Base-by-base conservation (phyloP, 2,329 filamentous ascomycete species). In the Botrytis pseudocinerea region DNA sequence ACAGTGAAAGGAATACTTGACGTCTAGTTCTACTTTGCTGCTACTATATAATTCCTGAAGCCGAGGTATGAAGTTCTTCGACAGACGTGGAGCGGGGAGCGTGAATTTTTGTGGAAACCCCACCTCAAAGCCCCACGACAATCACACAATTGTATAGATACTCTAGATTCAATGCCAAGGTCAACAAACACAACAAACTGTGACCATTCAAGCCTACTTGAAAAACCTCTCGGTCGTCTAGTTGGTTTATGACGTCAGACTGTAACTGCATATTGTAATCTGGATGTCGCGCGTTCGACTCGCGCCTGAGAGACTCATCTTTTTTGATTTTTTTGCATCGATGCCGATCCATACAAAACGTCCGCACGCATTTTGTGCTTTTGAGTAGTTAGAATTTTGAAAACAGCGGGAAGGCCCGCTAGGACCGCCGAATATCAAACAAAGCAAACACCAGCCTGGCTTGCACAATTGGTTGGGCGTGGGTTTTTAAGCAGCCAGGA, bases 111-210 rank as follows among this genome's bases (percentile, higher is more conserved):
- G n/a, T 51, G 32, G 18, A 54, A n/a, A 10, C 60, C 4, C 20
- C 35, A 9, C 25, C 32, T 35, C 64, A 40, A 46, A 20, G 46
- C 64, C 64, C 64, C 46, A 66, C 64, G 25, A 14, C 8, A 7
- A 40, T 10, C 8, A 28, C 4, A 4, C 2, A 28, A 2, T 2
- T 7, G 51, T 18, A 40, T 2, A 54, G 28, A 54, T n/a, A 12
- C 22, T 28, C 1, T 4, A 40, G 28, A 12, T 1, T 6, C 1
- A 0, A 0, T 1, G 0, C 3, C 2, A 0, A 4, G 1, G 0
- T 28, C 8, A 66, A 12, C 64, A 66, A 66, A 66, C 46, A 66
- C 46, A 66, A 79, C 64, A 66, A 66, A 66, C 16, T 54, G 32
- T 66, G 64, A 54, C 64, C 46, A 40, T 40, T 64, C 61, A 42